Conservation (phyloP, 108 stramenopile genomes). For the Nitzschia palea region DNA sequence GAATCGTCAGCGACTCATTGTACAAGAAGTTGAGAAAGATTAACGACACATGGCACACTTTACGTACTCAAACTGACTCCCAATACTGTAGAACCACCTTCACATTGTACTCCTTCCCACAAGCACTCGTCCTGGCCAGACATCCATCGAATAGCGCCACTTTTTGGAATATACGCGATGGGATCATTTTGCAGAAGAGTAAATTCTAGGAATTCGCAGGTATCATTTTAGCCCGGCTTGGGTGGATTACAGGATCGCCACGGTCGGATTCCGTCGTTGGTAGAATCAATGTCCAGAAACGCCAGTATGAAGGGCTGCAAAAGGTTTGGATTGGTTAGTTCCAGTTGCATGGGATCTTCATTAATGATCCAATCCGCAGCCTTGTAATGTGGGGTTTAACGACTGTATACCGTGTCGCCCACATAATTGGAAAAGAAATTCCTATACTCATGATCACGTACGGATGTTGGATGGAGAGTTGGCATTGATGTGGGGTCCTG, state of each 20-base stretch:
- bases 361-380: slow-evolving; percentile 67
- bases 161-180: slow-evolving; percentile 3
- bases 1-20: too few relatives aligned
- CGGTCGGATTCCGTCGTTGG: slow-evolving; percentile 16
- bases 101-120: slow-evolving; percentile 34
- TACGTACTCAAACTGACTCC: slow-evolving; percentile 29
- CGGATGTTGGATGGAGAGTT: not conserved
- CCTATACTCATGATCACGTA: not conserved
- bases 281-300: slow-evolving; percentile 43
- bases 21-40: not conserved
- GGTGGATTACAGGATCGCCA: slow-evolving; percentile 49
- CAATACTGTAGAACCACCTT: not conserved
- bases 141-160: slow-evolving; percentile 34
- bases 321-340: slow-evolving; percentile 35
- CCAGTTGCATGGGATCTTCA: slow-evolving; percentile 49
- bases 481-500: not conserved
- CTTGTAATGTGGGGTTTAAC: slow-evolving; percentile 38
- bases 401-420: slow-evolving; percentile 16
- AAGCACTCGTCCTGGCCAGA: slow-evolving; percentile 22
- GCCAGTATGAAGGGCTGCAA: slow-evolving; percentile 65
- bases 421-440: slow-evolving; percentile 4
- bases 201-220: slow-evolving; percentile 24
- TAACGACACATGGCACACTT: not conserved
- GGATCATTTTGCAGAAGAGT: slow-evolving; percentile 2
- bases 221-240: slow-evolving; percentile 5